Base-by-base conservation (phyloP, 108 stramenopile species). In the Skeletonema tropicum region DNA sequence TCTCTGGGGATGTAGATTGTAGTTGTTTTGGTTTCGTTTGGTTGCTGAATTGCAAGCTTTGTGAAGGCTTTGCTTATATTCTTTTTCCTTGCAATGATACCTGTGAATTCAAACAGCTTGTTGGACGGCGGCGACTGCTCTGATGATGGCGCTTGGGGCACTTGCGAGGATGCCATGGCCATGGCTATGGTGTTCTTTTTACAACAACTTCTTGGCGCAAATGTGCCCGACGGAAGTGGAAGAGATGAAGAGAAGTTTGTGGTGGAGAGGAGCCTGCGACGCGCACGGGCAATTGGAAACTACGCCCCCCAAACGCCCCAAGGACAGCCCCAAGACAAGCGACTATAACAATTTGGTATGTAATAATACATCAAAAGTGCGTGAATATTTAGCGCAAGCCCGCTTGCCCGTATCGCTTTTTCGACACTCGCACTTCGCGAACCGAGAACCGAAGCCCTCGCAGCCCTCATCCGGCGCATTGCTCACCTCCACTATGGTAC, bases 41-140 rank as follows among this genome's bases (percentile, higher is more conserved):
- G 17, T 35, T 52, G 41, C 49, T 62, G 75, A 4, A 75, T 36
- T 52, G 66, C 42, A 1, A 75, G 29, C 21, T 52, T 41, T 3
- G 68, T 32, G 9, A 60, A 57, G 14, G 60, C 42, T n/a, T 66
- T 41, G 14, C 36, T 68, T 0, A 75, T 58, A 38, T 75, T 75
- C 29, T 75, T 75, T 57, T 68, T 75, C 39, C 67, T 66, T 1
- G 68, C n/a, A 23, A 75, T 68, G 29, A 38, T 67, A 14, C 75
- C 75, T 0, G 26, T 52, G 17, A 75, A 36, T 7, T 36, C 30
- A 45, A 67, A 68, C 3, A 32, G 59, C 59, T 29, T 14, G 3
- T 60, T 60, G 59, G 3, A 14, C 59, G 33, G 12, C 13, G 14
- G 3, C 59, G 0, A 14, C 29, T 60, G n/a, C n/a, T 60, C 30